Conservation (phyloP, 306 rosid genomes). For the Sicyos edulis region DNA sequence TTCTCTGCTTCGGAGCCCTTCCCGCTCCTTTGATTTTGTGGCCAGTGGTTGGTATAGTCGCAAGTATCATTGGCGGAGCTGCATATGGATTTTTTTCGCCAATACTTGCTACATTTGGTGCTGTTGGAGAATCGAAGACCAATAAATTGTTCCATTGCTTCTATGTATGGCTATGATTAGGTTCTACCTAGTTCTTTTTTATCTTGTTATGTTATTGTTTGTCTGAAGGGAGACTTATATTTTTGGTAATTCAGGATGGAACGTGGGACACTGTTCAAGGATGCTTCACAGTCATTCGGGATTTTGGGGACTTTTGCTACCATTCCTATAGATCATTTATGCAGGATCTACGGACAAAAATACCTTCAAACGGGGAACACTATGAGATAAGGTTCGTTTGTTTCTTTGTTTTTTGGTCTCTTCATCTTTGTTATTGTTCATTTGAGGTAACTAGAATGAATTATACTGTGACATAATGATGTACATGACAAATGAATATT, state of each 20-base stretch:
- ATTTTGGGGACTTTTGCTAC: slow-evolving; percentile 60
- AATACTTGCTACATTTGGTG: slow-evolving; percentile 67
- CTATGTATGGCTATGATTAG: slow-evolving; percentile 45
- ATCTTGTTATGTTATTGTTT: slow-evolving; percentile 22
- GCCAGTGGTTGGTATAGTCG: slow-evolving; percentile 68
- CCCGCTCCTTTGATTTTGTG: slow-evolving; percentile 55
- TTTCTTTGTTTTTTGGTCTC: neutral
- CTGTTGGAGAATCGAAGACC: slow-evolving; percentile 79
- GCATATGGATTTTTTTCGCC: slow-evolving; percentile 73
- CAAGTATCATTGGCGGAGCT: slow-evolving; percentile 76
- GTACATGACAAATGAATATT: neutral
- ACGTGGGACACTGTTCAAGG: slow-evolving; percentile 56
- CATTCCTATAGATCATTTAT: slow-evolving; percentile 73
- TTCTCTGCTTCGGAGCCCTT: slow-evolving; percentile 54
- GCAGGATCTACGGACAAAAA: slow-evolving; percentile 53
- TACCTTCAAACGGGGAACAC: slow-evolving; percentile 50
- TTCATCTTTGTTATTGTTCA: slow-evolving; percentile 8
- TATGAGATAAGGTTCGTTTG: slow-evolving; percentile 62
- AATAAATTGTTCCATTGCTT: slow-evolving; percentile 54
- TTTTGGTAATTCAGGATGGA: slow-evolving; percentile 60
- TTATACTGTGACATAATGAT: neutral
- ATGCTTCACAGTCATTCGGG: slow-evolving; percentile 61
- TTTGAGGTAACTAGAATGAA: neutral
- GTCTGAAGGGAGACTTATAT: slow-evolving; percentile 23
- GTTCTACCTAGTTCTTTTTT: slow-evolving; percentile 15